Conservation (phyloP, 306 rosid species). For the Sindora glabra region DNA sequence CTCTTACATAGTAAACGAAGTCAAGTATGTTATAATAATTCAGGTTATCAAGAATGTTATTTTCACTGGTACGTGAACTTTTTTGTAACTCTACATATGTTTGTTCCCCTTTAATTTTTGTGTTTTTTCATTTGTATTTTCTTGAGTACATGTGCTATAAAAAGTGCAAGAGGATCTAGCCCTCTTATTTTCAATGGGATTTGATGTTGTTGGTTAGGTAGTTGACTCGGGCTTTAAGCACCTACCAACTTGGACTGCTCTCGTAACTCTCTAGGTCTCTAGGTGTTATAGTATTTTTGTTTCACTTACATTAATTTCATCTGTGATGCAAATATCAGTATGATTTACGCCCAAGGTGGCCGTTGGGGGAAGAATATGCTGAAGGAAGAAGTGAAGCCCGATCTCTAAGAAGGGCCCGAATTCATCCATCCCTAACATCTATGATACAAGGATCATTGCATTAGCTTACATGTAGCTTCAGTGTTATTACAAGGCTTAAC, state of each 20-base stretch:
- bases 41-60: background rate
- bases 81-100: background rate
- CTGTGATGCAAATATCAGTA: slow-evolving; percentile 30
- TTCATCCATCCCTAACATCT: slow-evolving; percentile 92
- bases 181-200: too few species aligned
- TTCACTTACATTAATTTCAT: background rate
- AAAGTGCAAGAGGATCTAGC: too few species aligned
- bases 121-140: too few species aligned
- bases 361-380: slow-evolving; percentile 76
- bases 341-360: slow-evolving; percentile 95
- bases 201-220: too few species aligned
- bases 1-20: background rate
- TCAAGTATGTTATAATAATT: background rate
- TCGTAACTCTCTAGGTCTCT: background rate
- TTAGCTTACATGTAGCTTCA: slow-evolving; percentile 9
- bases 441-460: slow-evolving; percentile 61
- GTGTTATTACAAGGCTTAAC: background rate
- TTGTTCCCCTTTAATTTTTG: background rate
- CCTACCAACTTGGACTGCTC: background rate
- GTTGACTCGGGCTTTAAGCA: too few species aligned
- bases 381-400: slow-evolving; percentile 85
- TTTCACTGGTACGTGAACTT: background rate
- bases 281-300: background rate
- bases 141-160: too few species aligned
- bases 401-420: slow-evolving; percentile 64